A percentile compares a stretch with the other conserved stretches of the same genome.
phyloP scores from a whole-genome alignment of 2,329 filamentous ascomycete genomes.

The Fusarium globosum region DNA sequence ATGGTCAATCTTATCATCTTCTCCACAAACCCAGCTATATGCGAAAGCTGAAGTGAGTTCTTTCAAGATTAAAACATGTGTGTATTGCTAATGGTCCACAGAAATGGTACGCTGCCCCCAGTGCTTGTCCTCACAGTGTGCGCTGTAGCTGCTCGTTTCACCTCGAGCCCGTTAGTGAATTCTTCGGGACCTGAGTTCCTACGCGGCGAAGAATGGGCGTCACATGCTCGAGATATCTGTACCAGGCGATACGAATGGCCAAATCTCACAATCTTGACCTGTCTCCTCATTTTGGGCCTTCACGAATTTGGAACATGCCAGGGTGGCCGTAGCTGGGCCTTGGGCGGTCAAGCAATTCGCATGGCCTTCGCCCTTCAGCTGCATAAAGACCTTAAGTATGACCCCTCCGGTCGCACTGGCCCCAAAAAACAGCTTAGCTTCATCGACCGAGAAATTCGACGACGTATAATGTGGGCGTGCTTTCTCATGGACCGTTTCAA shows the following conservation, averaged over 20 bases:
- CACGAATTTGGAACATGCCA: conserved; percentile 98
- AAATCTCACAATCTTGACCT: conserved; percentile 95
- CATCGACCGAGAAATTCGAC: conserved; percentile 90
- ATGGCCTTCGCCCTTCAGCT: conserved; percentile 98
- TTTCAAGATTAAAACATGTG: not conserved
- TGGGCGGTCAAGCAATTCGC: conserved; percentile 92
- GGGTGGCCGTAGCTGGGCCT: conserved; percentile 93
- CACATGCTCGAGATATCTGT: conserved; percentile 86
- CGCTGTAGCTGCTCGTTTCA: conserved; percentile 94
- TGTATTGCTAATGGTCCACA: conserved; percentile 32
- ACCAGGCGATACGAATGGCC: conserved; percentile 91
- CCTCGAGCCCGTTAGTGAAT: conserved; percentile 83
- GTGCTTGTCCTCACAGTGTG: conserved; percentile 94
- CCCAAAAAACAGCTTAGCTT: conserved; percentile 79
- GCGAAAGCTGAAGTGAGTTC: conserved; percentile 77
- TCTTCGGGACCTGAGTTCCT: conserved; percentile 80
- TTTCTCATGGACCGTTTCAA: conserved; percentile 98
- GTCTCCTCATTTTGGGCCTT: conserved; percentile 86
- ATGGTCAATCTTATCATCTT: conserved; percentile 93
- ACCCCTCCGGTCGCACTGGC: conserved; percentile 74
- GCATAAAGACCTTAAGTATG: conserved; percentile 89
- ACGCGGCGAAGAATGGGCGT: conserved; percentile 91
- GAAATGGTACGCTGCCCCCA: conserved; percentile 75
- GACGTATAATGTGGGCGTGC: conserved; percentile 97
- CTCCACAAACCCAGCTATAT: conserved; percentile 98